Conservation (phyloP, 2,329 filamentous ascomycete genomes). For the Cadophora sp. region DNA sequence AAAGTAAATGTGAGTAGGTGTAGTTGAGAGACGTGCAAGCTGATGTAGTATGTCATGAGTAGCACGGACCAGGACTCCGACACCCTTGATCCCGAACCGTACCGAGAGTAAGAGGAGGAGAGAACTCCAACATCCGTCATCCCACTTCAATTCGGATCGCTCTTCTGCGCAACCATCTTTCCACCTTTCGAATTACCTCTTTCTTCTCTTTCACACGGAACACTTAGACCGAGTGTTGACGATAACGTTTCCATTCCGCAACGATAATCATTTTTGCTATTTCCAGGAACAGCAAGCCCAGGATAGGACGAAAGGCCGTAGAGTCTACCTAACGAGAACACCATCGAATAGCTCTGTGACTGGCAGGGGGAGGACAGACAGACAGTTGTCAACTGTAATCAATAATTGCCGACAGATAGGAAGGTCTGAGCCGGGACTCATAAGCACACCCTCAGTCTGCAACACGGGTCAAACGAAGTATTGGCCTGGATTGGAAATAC, state of each 20-base stretch:
- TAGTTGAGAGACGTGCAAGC: too few species aligned
- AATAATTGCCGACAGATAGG: conserved; percentile 2
- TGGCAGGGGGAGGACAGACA: not conserved
- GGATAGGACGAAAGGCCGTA: not conserved
- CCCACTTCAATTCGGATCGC: conserved; percentile 21
- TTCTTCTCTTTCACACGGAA: not conserved
- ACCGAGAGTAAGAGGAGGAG: conserved; percentile 1
- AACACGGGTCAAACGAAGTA: conserved; percentile 16
- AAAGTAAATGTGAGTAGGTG: not conserved
- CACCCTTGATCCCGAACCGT: conserved; percentile 9
- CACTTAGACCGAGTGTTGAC: not conserved
- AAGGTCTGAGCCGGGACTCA: not conserved
- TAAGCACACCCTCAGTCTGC: conserved; percentile 12
- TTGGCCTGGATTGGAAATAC: conserved; percentile 10
- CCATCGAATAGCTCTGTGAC: not conserved
- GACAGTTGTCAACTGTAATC: not conserved
- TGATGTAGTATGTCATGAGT: too few species aligned
- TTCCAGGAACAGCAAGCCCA: not conserved
- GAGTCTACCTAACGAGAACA: not conserved
- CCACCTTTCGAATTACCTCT: not conserved
- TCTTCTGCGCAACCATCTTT: not conserved
- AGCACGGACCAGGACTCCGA: conserved; percentile 20
- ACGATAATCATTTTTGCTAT: not conserved
- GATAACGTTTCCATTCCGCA: not conserved
- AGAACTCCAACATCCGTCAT: conserved; percentile 18